A percentile compares a stretch with the other conserved stretches of the same genome.
Conservation (phyloP, 2,329 filamentous ascomycete species). For the Colletotrichum brevisporum region DNA sequence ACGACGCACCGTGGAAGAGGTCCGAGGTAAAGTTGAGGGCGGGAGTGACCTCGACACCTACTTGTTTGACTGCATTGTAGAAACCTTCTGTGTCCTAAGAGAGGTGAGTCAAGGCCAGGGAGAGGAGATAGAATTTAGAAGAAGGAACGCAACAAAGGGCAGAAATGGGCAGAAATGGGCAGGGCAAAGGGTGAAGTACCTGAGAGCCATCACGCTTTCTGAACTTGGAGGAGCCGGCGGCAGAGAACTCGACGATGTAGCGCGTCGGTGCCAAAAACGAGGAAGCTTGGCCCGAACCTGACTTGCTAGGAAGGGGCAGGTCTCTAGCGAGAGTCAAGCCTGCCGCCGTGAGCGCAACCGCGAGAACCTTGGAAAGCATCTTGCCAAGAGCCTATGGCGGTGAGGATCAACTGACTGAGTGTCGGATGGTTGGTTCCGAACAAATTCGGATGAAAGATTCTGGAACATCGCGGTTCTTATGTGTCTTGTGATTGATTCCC, state of each 20-base stretch:
- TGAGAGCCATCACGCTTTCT: slow-evolving; percentile 11
- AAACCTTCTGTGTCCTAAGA: slow-evolving; percentile 22
- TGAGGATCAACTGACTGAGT: too few species aligned
- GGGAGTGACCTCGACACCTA: neutral
- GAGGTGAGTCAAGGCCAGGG: too few species aligned
- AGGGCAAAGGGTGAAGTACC: neutral
- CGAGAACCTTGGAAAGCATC: too few species aligned
- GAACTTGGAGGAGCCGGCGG: slow-evolving; percentile 11
- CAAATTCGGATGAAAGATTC: too few species aligned
- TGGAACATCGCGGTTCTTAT: too few species aligned
- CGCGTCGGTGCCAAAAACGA: neutral
- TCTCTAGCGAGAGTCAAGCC: too few species aligned
- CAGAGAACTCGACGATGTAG: slow-evolving; percentile 20
- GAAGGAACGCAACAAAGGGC: neutral
- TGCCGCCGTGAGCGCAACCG: too few species aligned
- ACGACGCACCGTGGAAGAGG: slow-evolving; percentile 34
- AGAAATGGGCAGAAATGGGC: neutral
- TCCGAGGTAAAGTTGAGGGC: slow-evolving; percentile 33
- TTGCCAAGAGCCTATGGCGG: too few species aligned
- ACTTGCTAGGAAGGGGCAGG: too few species aligned
- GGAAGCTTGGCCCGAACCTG: too few species aligned
- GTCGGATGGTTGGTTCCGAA: too few species aligned
- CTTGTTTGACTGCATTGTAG: slow-evolving; percentile 5
- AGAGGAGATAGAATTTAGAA: neutral
- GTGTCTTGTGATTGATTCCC: too few species aligned